A percentile compares a stretch with the other conserved stretches of the same genome.
Evolutionary conservation across 306 rosid species (phyloP).

Genomic region (Acacia confusa): DNA sequence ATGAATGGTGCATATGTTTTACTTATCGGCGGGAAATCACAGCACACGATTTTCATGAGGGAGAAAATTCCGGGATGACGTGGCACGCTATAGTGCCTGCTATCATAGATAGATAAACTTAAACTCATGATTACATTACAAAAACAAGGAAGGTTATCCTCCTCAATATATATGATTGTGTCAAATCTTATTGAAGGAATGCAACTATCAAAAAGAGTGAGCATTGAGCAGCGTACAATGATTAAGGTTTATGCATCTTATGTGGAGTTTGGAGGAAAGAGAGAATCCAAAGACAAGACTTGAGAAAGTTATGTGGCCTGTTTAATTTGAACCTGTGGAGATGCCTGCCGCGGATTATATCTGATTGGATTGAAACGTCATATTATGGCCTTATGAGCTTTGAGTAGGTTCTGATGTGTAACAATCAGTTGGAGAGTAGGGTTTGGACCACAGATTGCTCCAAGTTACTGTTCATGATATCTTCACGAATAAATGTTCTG

Average conservation of each 20-base stretch:
- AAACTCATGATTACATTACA: no score
- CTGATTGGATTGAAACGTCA: neutral
- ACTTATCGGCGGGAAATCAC: no score
- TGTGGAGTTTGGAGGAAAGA: conserved; percentile 35
- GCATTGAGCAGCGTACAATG: conserved; percentile 25
- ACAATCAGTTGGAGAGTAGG: neutral
- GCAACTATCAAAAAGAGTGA: no score
- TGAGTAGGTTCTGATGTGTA: neutral
- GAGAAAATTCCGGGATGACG: no score
- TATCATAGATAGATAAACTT: no score
- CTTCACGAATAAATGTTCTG: conserved; percentile 12
- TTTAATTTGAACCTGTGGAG: neutral
- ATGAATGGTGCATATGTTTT: no score
- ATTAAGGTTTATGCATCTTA: conserved; percentile 67
- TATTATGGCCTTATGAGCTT: neutral
- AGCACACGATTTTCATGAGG: no score
- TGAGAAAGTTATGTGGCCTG: conserved; percentile 31
- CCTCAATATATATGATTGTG: no score
- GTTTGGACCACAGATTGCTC: neutral
- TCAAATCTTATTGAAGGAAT: no score
- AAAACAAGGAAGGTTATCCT: no score
- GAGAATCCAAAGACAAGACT: conserved; percentile 58
- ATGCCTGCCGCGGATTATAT: neutral
- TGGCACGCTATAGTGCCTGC: no score
- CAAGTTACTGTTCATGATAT: neutral